Evolutionary conservation across 805 yeast genomes (phyloP).

Genomic region (Candida ficus): DNA sequence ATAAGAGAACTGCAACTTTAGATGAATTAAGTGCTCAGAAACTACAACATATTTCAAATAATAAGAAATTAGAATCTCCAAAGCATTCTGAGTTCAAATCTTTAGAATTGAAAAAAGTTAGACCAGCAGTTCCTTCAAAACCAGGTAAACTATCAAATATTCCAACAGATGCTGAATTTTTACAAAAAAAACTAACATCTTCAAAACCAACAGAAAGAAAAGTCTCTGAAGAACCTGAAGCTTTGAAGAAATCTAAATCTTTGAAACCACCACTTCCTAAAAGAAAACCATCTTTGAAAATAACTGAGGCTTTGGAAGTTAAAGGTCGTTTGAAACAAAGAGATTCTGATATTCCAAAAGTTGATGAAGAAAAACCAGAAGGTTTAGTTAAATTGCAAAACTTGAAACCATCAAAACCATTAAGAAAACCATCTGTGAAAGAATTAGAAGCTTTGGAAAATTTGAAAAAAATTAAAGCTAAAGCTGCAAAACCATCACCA

Average conservation of each 20-base stretch:
- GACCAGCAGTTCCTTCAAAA: constrained; percentile 14
- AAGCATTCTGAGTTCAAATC: constrained; percentile 9
- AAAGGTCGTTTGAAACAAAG: constrained; percentile 9
- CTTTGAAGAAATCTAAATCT: constrained; percentile 4
- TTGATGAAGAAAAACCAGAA: constrained; percentile 7
- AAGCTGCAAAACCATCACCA: constrained; percentile 4
- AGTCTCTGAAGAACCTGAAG: constrained; percentile 12
- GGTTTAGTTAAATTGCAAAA: constrained; percentile 8
- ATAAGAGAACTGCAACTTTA: constrained; percentile 5
- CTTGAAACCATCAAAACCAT: constrained; percentile 21
- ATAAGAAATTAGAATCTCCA: not conserved
- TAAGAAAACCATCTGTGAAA: constrained; percentile 17
- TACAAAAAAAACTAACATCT: constrained; percentile 2
- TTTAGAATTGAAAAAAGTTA: constrained; percentile 16
- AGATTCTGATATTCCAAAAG: constrained; percentile 1
- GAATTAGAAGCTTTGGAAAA: constrained; percentile 20
- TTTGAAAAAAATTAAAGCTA: constrained; percentile 15
- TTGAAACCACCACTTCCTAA: constrained; percentile 21
- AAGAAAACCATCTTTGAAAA: constrained; percentile 15
- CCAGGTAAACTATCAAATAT: not conserved
- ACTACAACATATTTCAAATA: constrained; percentile 10
- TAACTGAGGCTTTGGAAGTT: constrained; percentile 21
- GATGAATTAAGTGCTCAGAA: constrained; percentile 14
- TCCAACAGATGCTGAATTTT: constrained; percentile 6
- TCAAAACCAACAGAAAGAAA: constrained; percentile 1